Evolutionary conservation across 2,329 filamentous ascomycete genomes (phyloP), one percentile per base, ranked within the genome.

Genomic region (Claviceps citrina): DNA sequence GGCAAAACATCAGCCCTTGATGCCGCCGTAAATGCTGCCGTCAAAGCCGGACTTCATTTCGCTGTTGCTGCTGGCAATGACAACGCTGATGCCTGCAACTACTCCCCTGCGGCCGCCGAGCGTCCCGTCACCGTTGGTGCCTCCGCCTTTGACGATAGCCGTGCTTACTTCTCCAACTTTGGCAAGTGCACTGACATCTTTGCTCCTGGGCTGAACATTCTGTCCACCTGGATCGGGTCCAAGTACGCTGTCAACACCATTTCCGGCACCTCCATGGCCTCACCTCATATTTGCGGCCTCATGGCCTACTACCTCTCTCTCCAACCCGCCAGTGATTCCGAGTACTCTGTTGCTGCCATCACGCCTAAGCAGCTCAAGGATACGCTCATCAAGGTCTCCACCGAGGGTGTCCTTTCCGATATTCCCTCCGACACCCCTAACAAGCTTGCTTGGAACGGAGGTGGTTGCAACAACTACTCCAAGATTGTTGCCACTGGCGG

Each of bases 151-250:
- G 77, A 81, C 56, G 91, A 98, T 60, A 84, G 85, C 72, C 89
- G 91, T 66, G 91, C 91, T 49, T 98, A 96, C 77, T 98, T 98
- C 79, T 98, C 93, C 77, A 98, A 98, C 83, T 96, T 80, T 65
- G 91, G 91, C 64, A 91, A 89, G 74, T 98, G 91, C 76, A 94
- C 89, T 62, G 91, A 98, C 66, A 94, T 98, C 73, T 98, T 98
- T 57, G 91, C 87, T 47, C 91, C 91, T 45, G 91, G 91, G 58
- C 74, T 95, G 56, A 94, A 86, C 79, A 94, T 98, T 55, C 76
- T 84, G 54, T 98, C 91, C 49, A 96, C 91, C 62, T 98, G 91
- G 91, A 94, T 93, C 55, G 91, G 93, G 60, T 89, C 81, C 76
- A 83, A 91, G 65, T 80, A 89, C 56, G 89, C 91, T 56, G 77